Evolutionary conservation across 208 protist species (phyloP).

Genomic region (Trypanosoma caninum): DNA sequence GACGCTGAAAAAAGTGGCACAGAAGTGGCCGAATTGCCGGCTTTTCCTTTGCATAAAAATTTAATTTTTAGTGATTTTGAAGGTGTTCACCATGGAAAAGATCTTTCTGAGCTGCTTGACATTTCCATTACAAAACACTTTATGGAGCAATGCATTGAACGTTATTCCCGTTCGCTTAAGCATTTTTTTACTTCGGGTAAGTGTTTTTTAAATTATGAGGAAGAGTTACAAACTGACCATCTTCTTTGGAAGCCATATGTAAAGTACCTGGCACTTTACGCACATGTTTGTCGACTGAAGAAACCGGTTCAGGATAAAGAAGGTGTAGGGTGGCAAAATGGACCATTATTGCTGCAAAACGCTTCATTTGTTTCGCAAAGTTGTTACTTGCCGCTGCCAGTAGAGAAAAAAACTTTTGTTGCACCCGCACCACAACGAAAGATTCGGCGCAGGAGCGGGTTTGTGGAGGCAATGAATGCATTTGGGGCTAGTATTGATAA

Average conservation of each 20-base stretch:
- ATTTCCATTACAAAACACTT: conserved; percentile 79
- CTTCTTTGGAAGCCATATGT: conserved; percentile 79
- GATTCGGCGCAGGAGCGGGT: background rate
- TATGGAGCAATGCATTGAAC: conserved; percentile 39
- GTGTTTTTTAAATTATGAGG: conserved; percentile 47
- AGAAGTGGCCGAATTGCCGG: no score
- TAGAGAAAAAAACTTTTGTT: background rate
- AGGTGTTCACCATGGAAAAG: conserved; percentile 48
- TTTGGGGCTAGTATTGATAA: background rate
- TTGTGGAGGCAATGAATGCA: background rate
- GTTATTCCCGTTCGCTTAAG: conserved; percentile 38
- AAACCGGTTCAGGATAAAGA: background rate
- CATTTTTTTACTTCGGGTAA: conserved; percentile 54
- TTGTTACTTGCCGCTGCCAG: conserved; percentile 21
- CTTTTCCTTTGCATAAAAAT: conserved; percentile 1
- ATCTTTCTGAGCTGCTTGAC: conserved; percentile 70
- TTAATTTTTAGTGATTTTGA: conserved; percentile 12
- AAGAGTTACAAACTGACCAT: conserved; percentile 15
- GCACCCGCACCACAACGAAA: background rate
- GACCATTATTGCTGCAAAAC: background rate
- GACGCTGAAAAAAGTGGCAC: no score
- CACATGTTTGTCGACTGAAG: conserved; percentile 34
- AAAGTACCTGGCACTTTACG: conserved; percentile 83
- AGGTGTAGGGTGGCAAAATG: background rate
- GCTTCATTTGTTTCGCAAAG: conserved; percentile 8